Evolutionary conservation across 1,284 basidiomycete genomes (phyloP), one percentile per base, ranked within the genome.

Genomic region (Cystobasidiaceae sp.): DNA sequence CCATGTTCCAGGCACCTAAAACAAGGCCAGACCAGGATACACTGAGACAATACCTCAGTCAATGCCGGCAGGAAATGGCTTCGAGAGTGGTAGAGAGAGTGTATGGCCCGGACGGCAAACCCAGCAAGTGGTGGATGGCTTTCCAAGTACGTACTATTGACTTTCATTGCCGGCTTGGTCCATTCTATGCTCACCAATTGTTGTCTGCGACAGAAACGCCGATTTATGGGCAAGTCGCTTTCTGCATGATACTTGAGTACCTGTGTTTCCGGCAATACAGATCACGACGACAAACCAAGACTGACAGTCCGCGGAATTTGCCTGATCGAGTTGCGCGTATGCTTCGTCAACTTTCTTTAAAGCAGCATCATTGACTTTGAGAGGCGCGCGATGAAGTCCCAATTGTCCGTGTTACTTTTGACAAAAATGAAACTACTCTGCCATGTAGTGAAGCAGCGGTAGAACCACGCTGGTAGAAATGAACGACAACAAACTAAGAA

Each of bases 81-180:
- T 81, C 85, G 13, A 85, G 96, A 44, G 79, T 99, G 59, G 84
- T 93, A 33, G 92, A 96, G 73, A 84, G 86, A 64, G 81, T 99
- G 43, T 99, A 97, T 69, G 64, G 57, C 67, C 80, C 84, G 88
- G 85, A 86, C 3, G 86, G 87, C 65, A 91, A 88, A 75, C 93
- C 96, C 1, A 96, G 89, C 82, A 98, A 98, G 79, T 99, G 94
- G 94, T 99, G 96, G 96, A 92, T 98, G 88, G 88, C 90, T 37
- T 99, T 98, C 85, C 93, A 93, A 79, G 72, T 70, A 30, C 50
- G 72, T 63, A n/a, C n/a, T 21, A 34, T 43, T 6, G 25, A 25
- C 5, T 52, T 28, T 9, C 41, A 28, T 46, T 3, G 7, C 27
- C n/a, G 1, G 39, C 34, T 63, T 33, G 34, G 13, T 19, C 33